Percentiles rank a stretch among this genome's conserved stretches.
phyloP scores from a whole-genome alignment of 2,329 filamentous ascomycete species.

The Exophiala mesophila region DNA sequence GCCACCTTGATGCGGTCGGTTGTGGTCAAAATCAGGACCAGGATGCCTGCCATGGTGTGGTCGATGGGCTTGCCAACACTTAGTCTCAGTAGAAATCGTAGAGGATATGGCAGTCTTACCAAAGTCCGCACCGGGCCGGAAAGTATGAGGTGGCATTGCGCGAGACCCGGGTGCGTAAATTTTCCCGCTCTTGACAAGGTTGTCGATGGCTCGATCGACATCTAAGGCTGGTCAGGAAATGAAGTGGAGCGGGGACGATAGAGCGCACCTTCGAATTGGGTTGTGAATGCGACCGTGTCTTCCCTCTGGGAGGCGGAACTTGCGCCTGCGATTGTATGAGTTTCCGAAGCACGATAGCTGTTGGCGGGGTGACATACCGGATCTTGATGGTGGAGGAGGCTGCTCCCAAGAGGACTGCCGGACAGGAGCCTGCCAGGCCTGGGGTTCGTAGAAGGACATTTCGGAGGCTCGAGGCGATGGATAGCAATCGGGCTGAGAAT shows the following conservation, averaged over 20 bases:
- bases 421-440: conserved; percentile 57
- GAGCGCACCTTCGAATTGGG: conserved; percentile 76
- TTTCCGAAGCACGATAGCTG: conserved; percentile 2
- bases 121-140: conserved; percentile 25
- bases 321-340: conserved; percentile 53
- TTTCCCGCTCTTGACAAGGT: conserved; percentile 94
- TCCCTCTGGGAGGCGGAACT: conserved; percentile 70
- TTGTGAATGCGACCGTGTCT: conserved; percentile 71
- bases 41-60: conserved; percentile 68
- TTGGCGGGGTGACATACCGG: conserved; percentile 48
- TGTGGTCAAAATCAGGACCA: conserved; percentile 75
- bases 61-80: conserved; percentile 59
- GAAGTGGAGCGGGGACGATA: conserved; percentile 1
- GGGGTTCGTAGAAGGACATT: conserved; percentile 68
- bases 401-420: conserved; percentile 69
- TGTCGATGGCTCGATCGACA: conserved; percentile 92
- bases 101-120: conserved; percentile 8
- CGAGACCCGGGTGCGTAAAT: conserved; percentile 63
- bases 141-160: conserved; percentile 67
- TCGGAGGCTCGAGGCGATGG: neutral
- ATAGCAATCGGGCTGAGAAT: neutral
- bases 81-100: conserved; percentile 9
- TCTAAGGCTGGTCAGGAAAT: conserved; percentile 52
- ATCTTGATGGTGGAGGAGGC: conserved; percentile 65
- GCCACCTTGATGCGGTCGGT: conserved; percentile 66